Base-by-base conservation (phyloP, 495 filamentous ascomycete genomes). In the Podospora comata region DNA sequence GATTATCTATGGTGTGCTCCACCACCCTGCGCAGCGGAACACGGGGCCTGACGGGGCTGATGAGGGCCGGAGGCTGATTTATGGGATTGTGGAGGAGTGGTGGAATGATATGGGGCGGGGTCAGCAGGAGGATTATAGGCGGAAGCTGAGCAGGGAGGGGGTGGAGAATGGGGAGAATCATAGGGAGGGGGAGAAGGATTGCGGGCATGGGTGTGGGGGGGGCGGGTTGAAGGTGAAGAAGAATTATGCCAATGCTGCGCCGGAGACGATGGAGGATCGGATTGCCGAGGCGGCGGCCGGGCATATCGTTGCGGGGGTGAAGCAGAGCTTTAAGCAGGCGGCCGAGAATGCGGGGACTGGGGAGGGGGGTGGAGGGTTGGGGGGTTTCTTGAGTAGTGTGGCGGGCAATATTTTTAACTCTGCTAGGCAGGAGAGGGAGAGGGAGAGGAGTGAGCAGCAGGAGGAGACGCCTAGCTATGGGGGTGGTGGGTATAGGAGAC, bases 151-250 rank as follows among this genome's bases (percentile, higher is more conserved):
- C 75, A 87, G 91, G 15, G 84, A 90, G 1, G 93, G 93, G 65
- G 91, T 97, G 34, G 72, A 85, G 68, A 79, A 85, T 64, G 92
- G 91, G 55, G 81, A 85, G 56, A 96, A 97, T 74, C 93, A 96
- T 76, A 92, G 90, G 74, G 89, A 92, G 71, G 92, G 91, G 27
- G 88, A 92, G n/a, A 79, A 90, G 19, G 93, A 97, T 71, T 86
- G 83, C 48, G 93, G 93, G 27, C 93, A 96, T 76, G 93, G 93
- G 58, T 95, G 92, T 72, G 90, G 92, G 60, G 90, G 92, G 59
- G 79, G 85, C 72, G 80, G 83, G 73, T 77, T 82, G 32, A 77
- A 79, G 65, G 78, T 80, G 76, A 77, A 79, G 66, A 80, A 84
- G 72, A 83, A 79, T 70, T 79, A 77, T 63, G 70, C 65, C n/a